Percentiles rank a stretch among this genome's conserved stretches.
These are phyloP conservation scores for Agarophyton chilense DNA, from an alignment of 23 red algal species.

Conservation along the genomic window DNA sequence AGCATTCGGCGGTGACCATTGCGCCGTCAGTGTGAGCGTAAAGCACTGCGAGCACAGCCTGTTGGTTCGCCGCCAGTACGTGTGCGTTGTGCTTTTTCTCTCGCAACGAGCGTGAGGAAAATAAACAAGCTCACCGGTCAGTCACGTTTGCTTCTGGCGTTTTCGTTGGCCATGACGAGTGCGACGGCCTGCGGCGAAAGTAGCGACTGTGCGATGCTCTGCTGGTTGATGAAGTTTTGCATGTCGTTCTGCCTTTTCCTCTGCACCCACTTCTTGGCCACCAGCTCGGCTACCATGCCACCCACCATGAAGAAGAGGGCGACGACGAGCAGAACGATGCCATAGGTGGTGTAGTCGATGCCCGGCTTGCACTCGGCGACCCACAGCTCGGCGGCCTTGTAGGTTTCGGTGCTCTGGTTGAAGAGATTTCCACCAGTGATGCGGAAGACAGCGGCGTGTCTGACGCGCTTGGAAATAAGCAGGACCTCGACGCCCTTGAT, in stretches of 20 bases:
- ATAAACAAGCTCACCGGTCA: too few species aligned
- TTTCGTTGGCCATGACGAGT: not conserved
- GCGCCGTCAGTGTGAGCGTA: too few species aligned
- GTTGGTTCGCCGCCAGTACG: too few species aligned
- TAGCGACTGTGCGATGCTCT: slow-evolving; percentile 2
- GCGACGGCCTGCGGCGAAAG: slow-evolving; percentile 14
- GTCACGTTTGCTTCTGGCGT: not conserved
- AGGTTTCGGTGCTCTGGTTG: not conserved
- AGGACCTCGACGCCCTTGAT: slow-evolving; percentile 52
- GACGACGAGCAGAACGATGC: slow-evolving; percentile 18
- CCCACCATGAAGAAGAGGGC: slow-evolving; percentile 49
- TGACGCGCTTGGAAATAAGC: not conserved
- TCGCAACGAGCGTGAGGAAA: too few species aligned
- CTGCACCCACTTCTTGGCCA: slow-evolving; percentile 34
- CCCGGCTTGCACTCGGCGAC: slow-evolving; percentile 2
- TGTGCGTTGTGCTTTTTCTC: too few species aligned
- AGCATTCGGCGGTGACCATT: too few species aligned
- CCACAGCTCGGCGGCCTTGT: slow-evolving; percentile 41
- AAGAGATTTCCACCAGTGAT: slow-evolving; percentile 20
- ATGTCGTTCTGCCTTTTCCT: not conserved
- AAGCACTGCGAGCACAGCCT: too few species aligned
- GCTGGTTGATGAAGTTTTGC: not conserved
- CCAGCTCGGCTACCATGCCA: slow-evolving; percentile 23
- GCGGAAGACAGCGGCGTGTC: not conserved
- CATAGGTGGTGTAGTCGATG: not conserved